Base-by-base conservation (phyloP, 176 grass and related monocot species). In the Tuctoria greenei region DNA sequence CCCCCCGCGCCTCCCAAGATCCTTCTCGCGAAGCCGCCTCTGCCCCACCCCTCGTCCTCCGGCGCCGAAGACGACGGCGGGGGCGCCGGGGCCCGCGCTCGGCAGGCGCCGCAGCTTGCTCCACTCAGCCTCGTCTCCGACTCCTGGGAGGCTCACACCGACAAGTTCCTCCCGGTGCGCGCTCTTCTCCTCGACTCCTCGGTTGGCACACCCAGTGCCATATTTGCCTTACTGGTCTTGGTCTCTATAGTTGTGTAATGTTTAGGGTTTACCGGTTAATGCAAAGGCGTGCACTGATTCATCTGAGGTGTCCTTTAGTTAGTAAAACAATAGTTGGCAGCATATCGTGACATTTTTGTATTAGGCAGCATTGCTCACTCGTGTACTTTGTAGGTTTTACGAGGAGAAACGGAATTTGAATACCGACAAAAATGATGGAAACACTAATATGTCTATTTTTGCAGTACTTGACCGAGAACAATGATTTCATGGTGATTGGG, bases 401-500 rank as follows among this genome's bases (percentile, higher is more conserved):
- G 20, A 67, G 10, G 15, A 13, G 1, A 39, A 25, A 42, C 15
- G 20, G 63, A 11, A 2, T 39, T 57, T 45, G 20, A 20, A 60
- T 67, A 26, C 4, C 18, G 18, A 35, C 1, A 17, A 12, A 28
- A 37, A 46, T 38, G 8, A n/a, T 72, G 4, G 5, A 34, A 5
- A 44, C 0, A 42, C 5, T 21, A 7, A 13, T 35, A 1, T 46
- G 0, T 0, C 9, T 17, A 0, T 46, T 8, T 42, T 6, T 72
- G 68, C 88, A 98, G 95, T 98, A 88, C 86, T 64, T 98, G 57
- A 98, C 91, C 0, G 91, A 98, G 72, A 98, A 98, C 84, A 89
- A 83, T 26, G 95, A 98, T 93, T 98, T 98, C 68, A 82, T 91
- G 61, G 91, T 98, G 42, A 88, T 98, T 43, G 95, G 95, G 37